Evolutionary conservation across 2,329 filamentous ascomycete genomes (phyloP).

Genomic region (Daldinia eschscholtzii): DNA sequence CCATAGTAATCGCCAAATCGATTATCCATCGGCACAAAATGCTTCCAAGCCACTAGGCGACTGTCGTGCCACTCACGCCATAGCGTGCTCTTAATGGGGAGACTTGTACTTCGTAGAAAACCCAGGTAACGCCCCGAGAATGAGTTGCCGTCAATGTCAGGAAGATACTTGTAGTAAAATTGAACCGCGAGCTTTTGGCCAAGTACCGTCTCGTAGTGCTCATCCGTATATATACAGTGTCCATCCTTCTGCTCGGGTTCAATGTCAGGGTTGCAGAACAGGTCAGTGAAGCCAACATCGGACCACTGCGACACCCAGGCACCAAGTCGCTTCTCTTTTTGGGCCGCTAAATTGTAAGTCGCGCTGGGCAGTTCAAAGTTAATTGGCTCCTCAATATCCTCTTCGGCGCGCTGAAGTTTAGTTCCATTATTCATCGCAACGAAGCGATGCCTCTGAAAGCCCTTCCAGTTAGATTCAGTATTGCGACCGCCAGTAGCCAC

Average conservation of each 20-base stretch:
- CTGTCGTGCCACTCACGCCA: conserved; percentile 86
- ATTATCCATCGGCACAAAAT: conserved; percentile 85
- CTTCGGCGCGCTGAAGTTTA: conserved; percentile 64
- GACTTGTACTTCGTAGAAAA: conserved; percentile 75
- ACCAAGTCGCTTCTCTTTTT: conserved; percentile 59
- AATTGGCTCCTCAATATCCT: conserved; percentile 56
- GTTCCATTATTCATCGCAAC: conserved; percentile 79
- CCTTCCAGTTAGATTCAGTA: conserved; percentile 72
- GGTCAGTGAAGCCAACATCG: conserved; percentile 66
- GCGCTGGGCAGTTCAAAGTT: conserved; percentile 68
- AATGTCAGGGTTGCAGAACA: conserved; percentile 61
- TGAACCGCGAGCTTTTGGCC: conserved; percentile 64
- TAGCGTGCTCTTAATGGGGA: conserved; percentile 82
- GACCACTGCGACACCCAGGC: conserved; percentile 64
- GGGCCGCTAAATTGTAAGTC: conserved; percentile 62
- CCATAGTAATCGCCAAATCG: conserved; percentile 78
- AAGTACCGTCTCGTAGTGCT: conserved; percentile 58
- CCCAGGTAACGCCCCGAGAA: conserved; percentile 77
- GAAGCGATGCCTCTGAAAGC: conserved; percentile 82
- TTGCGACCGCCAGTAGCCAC: conserved; percentile 75
- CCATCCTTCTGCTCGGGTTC: conserved; percentile 53
- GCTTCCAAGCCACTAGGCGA: conserved; percentile 79
- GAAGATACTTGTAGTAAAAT: conserved; percentile 75
- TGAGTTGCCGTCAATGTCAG: conserved; percentile 82
- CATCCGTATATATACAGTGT: conserved; percentile 63